Evolutionary conservation across 495 filamentous ascomycete species (phyloP).

Genomic region (Sabuloglossum arenarium): DNA sequence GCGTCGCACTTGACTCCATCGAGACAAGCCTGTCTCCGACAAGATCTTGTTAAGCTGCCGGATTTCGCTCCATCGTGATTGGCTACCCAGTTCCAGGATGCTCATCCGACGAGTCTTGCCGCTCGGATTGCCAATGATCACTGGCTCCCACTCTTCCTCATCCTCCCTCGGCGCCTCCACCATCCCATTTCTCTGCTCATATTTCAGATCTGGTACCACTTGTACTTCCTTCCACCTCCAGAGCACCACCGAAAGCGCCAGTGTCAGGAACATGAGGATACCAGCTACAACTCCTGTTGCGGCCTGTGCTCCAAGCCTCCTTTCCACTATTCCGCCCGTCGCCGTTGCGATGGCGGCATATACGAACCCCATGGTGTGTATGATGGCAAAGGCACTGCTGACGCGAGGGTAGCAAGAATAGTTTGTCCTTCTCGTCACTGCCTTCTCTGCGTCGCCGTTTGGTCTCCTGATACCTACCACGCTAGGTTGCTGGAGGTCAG

Average conservation of each 20-base stretch:
- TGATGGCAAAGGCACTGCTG: slow-evolving; percentile 44
- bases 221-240: slow-evolving; percentile 40
- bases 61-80: slow-evolving; percentile 51
- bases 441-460: slow-evolving; percentile 23
- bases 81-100: slow-evolving; percentile 38
- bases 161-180: slow-evolving; percentile 15
- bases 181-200: slow-evolving; percentile 6
- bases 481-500: slow-evolving; percentile 39
- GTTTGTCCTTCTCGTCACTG: slow-evolving; percentile 34
- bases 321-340: slow-evolving; percentile 35
- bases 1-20: slow-evolving; percentile 15
- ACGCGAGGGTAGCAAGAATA: slow-evolving; percentile 50
- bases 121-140: slow-evolving; percentile 45
- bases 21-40: slow-evolving; percentile 23
- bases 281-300: slow-evolving; percentile 42
- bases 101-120: slow-evolving; percentile 44
- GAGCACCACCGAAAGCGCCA: slow-evolving; percentile 36
- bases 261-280: slow-evolving; percentile 36
- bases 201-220: slow-evolving; percentile 38
- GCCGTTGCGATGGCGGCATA: slow-evolving; percentile 42
- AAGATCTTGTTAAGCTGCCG: slow-evolving; percentile 41
- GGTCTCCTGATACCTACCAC: slow-evolving; percentile 33
- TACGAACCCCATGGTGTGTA: slow-evolving; percentile 43
- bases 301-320: slow-evolving; percentile 39
- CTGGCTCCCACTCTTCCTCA: slow-evolving; percentile 39